Conservation (phyloP, 768 basidiomycete species). For the Leccinum boreale region DNA sequence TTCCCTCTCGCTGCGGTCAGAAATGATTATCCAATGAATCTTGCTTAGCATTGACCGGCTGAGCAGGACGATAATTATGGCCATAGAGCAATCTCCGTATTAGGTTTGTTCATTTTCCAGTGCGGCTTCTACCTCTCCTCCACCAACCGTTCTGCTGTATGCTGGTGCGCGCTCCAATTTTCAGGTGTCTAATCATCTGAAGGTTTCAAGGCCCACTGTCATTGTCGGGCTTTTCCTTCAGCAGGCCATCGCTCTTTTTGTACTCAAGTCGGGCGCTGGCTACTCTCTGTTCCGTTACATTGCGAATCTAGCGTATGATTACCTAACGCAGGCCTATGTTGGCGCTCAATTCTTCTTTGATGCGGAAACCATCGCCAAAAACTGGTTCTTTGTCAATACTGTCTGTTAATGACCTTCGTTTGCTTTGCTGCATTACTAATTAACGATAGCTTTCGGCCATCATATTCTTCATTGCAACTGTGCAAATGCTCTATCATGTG, state of each 20-base stretch:
- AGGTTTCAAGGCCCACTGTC: slow-evolving; percentile 65
- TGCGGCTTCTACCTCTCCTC: slow-evolving; percentile 69
- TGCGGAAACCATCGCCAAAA: slow-evolving; percentile 54
- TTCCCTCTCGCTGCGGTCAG: slow-evolving; percentile 58
- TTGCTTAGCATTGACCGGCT: slow-evolving; percentile 9
- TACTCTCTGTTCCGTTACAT: slow-evolving; percentile 84
- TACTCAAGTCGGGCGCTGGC: slow-evolving; percentile 80
- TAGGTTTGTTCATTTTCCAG: slow-evolving; percentile 81
- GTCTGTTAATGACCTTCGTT: slow-evolving; percentile 35
- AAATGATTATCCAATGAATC: slow-evolving; percentile 2
- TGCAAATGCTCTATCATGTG: slow-evolving; percentile 85
- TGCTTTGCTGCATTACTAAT: slow-evolving; percentile 15
- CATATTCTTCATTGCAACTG: slow-evolving; percentile 92
- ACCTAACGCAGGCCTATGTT: slow-evolving; percentile 61
- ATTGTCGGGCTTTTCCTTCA: slow-evolving; percentile 84
- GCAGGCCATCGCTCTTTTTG: slow-evolving; percentile 84
- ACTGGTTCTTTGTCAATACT: slow-evolving; percentile 85
- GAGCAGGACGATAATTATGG: slow-evolving; percentile 63
- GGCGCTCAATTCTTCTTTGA: slow-evolving; percentile 87
- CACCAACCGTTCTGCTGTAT: slow-evolving; percentile 56
- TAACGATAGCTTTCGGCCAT: slow-evolving; percentile 59
- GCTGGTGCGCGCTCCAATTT: slow-evolving; percentile 52
- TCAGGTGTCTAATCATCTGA: background rate
- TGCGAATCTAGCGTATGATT: slow-evolving; percentile 76
- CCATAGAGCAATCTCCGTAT: slow-evolving; percentile 77